Conservation (phyloP, 1,284 basidiomycete species). For the Naganishia albida region DNA sequence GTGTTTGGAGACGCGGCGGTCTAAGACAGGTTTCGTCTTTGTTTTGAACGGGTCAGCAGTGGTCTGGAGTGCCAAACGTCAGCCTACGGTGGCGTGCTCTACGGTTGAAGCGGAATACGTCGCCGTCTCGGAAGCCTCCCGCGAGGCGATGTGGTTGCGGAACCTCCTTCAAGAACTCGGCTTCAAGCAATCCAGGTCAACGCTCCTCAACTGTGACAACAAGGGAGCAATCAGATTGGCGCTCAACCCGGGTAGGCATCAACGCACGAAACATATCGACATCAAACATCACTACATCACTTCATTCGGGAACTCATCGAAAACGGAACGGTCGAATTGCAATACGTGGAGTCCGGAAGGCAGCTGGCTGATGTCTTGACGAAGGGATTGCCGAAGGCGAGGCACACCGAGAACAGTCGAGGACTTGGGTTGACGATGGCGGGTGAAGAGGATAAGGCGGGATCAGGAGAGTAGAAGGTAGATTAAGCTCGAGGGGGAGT, state of each 20-base stretch:
- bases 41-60: constrained; percentile 6
- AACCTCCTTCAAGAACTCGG: not conserved
- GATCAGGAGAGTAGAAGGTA: not conserved
- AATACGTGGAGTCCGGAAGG: not conserved
- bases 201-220: constrained; percentile 50
- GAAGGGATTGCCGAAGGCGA: not conserved
- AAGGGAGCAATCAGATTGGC: constrained; percentile 50
- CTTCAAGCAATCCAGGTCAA: not conserved
- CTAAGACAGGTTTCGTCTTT: constrained; percentile 54
- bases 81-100: constrained; percentile 18
- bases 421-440: not conserved
- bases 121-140: constrained; percentile 20
- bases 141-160: constrained; percentile 16
- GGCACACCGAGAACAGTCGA: not conserved
- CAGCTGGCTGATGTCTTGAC: constrained; percentile 2
- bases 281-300: constrained; percentile 55
- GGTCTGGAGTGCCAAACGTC: constrained; percentile 1
- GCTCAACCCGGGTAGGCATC: constrained; percentile 47
- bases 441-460: too few relatives aligned
- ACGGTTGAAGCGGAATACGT: constrained; percentile 34
- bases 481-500: constrained; percentile 3
- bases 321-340: not conserved
- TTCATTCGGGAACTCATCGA: constrained; percentile 51
- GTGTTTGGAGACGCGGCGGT: constrained; percentile 37
- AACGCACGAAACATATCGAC: constrained; percentile 57